Percentiles rank a stretch among this genome's conserved stretches.
phyloP scores from a whole-genome alignment of 2,329 filamentous ascomycete species.

The Hypoxylon sp. region DNA sequence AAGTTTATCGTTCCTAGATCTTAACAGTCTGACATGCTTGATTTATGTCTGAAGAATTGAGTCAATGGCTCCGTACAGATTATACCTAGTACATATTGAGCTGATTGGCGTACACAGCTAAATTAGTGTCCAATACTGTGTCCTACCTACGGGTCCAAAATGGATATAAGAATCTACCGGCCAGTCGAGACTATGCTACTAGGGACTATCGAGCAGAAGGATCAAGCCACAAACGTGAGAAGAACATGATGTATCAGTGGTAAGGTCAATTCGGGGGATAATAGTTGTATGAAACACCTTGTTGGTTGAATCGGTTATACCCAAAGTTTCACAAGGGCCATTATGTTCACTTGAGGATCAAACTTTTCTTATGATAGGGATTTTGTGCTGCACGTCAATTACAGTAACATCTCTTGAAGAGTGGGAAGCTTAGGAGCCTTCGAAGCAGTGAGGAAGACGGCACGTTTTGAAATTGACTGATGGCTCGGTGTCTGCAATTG shows the following conservation, averaged over 20 bases:
- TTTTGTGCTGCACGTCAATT: too few species aligned
- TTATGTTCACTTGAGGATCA: too few species aligned
- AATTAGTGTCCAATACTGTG: constrained; percentile 15
- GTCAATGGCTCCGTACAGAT: constrained; percentile 1
- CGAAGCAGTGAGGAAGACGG: too few species aligned
- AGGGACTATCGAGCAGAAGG: constrained; percentile 1
- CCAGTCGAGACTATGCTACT: constrained; percentile 17
- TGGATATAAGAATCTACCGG: constrained; percentile 19
- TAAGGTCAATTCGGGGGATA: not conserved
- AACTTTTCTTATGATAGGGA: too few species aligned
- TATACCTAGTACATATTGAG: constrained; percentile 1
- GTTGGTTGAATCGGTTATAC: too few species aligned
- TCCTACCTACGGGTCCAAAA: constrained; percentile 7
- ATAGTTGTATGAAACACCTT: constrained; percentile 18
- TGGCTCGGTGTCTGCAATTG: constrained; percentile 21
- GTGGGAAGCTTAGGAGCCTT: too few species aligned
- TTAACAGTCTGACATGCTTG: not conserved
- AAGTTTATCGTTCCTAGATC: not conserved
- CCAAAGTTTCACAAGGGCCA: too few species aligned
- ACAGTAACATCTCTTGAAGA: too few species aligned
- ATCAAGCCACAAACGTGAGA: constrained; percentile 21
- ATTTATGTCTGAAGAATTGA: constrained; percentile 10
- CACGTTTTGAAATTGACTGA: not conserved
- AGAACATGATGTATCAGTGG: not conserved
- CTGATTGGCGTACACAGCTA: constrained; percentile 8